Evolutionary conservation across 768 basidiomycete species (phyloP).

Genomic region (Suillus fuscotomentosus): DNA sequence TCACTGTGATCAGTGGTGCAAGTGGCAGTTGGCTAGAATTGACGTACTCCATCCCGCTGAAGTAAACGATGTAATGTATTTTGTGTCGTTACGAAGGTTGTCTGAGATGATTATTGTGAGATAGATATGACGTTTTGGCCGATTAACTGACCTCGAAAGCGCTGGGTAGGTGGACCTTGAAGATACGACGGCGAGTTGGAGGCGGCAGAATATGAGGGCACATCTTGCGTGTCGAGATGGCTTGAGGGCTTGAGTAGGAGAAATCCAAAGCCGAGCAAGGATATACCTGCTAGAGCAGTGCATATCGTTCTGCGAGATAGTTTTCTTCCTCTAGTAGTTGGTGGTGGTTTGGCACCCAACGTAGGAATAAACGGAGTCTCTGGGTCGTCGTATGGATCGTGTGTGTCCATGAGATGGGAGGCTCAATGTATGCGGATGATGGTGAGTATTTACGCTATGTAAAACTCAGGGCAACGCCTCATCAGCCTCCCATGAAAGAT

Average conservation of each 20-base stretch:
- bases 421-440: background rate
- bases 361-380: constrained; percentile 8
- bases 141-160: constrained; percentile 49
- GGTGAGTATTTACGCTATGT: background rate
- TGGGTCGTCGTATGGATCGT: background rate
- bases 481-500: background rate
- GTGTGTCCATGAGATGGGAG: constrained; percentile 3
- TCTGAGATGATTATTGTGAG: constrained; percentile 36
- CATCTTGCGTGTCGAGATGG: background rate
- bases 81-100: constrained; percentile 55
- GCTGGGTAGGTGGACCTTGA: constrained; percentile 51
- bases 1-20: constrained; percentile 1
- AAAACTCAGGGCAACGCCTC: background rate
- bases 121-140: too few species aligned
- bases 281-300: constrained; percentile 24
- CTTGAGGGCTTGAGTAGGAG: background rate
- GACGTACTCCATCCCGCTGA: constrained; percentile 73
- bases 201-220: background rate
- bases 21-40: background rate
- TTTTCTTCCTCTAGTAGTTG: background rate
- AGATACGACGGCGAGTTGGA: constrained; percentile 15
- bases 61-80: constrained; percentile 73
- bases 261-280: constrained; percentile 22
- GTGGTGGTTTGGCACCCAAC: background rate
- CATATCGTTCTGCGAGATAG: background rate